Base-by-base conservation (phyloP, 306 rosid genomes). In the Medicago lupulina region DNA sequence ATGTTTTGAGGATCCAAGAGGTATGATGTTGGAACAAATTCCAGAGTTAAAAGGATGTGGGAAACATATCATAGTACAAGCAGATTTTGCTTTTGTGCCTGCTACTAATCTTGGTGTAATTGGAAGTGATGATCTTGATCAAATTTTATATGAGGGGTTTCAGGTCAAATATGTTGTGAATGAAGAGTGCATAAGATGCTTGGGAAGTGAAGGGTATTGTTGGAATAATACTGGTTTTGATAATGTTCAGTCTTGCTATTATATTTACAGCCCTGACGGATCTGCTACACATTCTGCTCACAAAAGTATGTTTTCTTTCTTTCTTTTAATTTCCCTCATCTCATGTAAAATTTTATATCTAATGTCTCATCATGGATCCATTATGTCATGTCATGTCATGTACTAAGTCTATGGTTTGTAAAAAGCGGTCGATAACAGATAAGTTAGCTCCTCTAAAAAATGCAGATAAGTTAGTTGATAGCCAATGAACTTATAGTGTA, bases 171-270 rank as follows among this genome's bases (percentile, higher is more conserved):
- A 62, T 34, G 6, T 8, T 62, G 68, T 62, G 46, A 36, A 62
- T 38, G 68, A 34, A n/a, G 46, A 62, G 1, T 62, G 68, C 14
- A 34, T 62, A 34, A 36, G 13, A n/a, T 62, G 68, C 14, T 15
- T 62, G 23, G 68, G 68, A 62, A 62, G 46, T 62, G 68, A 62
- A 62, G 68, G 68, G 19, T 7, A 62, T 62, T 62, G 68, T 28
- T 25, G 65, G 65, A 59, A 59, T 13, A 13, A 28, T 28, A 25
- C 65, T 34, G 21, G 17, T 15, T 8, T 15, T 34, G 68, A 36
- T 15, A 8, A 34, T 62, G 44, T 34, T 15, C 21, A 34, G 6
- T 36, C 46, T 14, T 62, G 68, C 68, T 62, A 62, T 25, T 59
- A 25, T 28, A 6, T 0, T 62, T 62, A 34, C 36, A 11, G 46